Percentiles rank a stretch among this genome's conserved stretches.
Conservation (phyloP, 257 asterid genomes). For the Capsicum pubescens region DNA sequence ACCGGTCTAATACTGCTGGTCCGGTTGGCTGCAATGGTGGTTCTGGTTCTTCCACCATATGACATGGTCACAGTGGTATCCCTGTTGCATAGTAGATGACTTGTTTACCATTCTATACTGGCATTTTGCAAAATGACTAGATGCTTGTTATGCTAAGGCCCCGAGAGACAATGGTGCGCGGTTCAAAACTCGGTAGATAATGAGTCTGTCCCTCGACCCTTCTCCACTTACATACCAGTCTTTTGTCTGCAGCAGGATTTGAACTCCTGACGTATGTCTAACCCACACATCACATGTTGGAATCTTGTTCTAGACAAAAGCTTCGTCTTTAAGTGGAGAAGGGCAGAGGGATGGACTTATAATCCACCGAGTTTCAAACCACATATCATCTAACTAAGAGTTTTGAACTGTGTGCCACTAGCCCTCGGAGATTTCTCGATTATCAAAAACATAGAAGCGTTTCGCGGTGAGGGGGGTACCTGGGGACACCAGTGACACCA, state of each 20-base stretch:
- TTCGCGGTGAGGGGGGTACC: constrained; percentile 13
- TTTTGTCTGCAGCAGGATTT: neutral
- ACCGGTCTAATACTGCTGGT: constrained; percentile 37
- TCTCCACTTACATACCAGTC: neutral
- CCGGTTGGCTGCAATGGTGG: constrained; percentile 44
- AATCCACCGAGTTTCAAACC: neutral
- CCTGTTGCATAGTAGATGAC: constrained; percentile 43
- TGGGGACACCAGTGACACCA: constrained; percentile 44
- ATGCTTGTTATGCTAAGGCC: neutral
- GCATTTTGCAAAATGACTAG: neutral
- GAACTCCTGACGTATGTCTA: neutral
- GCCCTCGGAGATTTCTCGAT: neutral
- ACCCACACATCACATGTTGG: neutral
- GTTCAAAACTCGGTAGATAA: neutral
- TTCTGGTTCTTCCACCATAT: constrained; percentile 55
- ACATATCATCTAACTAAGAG: neutral
- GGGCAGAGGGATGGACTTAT: neutral
- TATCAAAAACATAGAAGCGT: neutral
- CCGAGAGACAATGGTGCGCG: neutral
- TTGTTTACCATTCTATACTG: neutral
- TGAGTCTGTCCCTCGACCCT: neutral
- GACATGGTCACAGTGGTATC: constrained; percentile 59
- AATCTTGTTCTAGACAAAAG: neutral
- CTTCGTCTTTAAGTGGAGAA: neutral
- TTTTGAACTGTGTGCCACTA: neutral